These are phyloP conservation scores for Kwoniella newhampshirensis DNA, from an alignment of 768 basidiomycete species.

Conservation along the genomic window DNA sequence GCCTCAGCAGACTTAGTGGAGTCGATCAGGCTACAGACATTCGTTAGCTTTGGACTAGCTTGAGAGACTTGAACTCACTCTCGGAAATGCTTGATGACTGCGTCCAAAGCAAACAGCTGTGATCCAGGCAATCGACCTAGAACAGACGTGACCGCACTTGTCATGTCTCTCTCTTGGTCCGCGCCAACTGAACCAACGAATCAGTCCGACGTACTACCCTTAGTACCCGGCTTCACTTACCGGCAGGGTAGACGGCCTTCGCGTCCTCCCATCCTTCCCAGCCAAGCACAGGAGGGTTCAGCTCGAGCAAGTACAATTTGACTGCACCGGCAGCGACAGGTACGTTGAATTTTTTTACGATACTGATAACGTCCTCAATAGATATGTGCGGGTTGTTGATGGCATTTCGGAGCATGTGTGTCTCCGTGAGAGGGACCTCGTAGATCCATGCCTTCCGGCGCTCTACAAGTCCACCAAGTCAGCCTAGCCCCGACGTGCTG, in stretches of 20 bases:
- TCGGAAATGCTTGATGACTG: slow-evolving; percentile 72
- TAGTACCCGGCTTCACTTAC: slow-evolving; percentile 47
- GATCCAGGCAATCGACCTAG: slow-evolving; percentile 73
- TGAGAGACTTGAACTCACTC: slow-evolving; percentile 57
- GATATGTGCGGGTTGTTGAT: slow-evolving; percentile 64
- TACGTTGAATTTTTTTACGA: slow-evolving; percentile 73
- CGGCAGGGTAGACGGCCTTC: slow-evolving; percentile 76
- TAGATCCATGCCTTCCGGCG: slow-evolving; percentile 92
- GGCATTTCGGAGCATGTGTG: slow-evolving; percentile 80
- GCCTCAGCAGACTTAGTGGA: slow-evolving; percentile 68
- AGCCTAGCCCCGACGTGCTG: background rate
- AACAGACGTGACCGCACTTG: slow-evolving; percentile 60
- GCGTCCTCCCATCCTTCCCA: slow-evolving; percentile 94
- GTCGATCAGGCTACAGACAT: slow-evolving; percentile 64
- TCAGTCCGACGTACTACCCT: slow-evolving; percentile 3
- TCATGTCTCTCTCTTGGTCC: slow-evolving; percentile 58
- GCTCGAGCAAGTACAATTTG: slow-evolving; percentile 88
- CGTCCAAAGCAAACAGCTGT: slow-evolving; percentile 76
- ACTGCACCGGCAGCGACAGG: slow-evolving; percentile 80
- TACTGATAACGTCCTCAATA: slow-evolving; percentile 57
- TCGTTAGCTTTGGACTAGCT: background rate
- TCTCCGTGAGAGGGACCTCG: slow-evolving; percentile 72
- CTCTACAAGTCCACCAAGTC: slow-evolving; percentile 58
- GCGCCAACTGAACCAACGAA: slow-evolving; percentile 58
- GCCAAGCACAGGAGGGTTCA: slow-evolving; percentile 77